Evolutionary conservation across 768 basidiomycete genomes (phyloP).

Genomic region (Phaeolepiota aurea): DNA sequence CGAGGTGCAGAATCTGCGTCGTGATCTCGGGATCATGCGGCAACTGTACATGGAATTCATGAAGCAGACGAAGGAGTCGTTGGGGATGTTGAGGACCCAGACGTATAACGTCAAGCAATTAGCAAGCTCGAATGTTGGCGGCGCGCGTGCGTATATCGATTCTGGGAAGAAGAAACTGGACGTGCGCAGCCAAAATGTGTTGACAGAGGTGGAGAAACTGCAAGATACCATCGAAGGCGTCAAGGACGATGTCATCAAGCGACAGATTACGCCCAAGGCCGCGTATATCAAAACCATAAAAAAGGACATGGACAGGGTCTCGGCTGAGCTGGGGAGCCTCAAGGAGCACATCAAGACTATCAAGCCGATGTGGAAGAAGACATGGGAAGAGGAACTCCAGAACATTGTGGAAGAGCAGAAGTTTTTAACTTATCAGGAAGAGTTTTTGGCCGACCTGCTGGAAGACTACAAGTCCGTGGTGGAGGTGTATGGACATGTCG

Average conservation of each 20-base stretch:
- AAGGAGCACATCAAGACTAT: conserved; percentile 81
- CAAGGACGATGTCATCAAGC: conserved; percentile 86
- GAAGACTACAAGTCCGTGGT: conserved; percentile 89
- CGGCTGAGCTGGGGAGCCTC: conserved; percentile 65
- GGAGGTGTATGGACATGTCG: conserved; percentile 85
- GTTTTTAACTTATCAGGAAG: conserved; percentile 87
- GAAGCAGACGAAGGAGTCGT: conserved; percentile 81
- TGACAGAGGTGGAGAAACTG: conserved; percentile 90
- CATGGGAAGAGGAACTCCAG: conserved; percentile 94
- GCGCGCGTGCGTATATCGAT: conserved; percentile 82
- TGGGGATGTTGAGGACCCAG: conserved; percentile 71
- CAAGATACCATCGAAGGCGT: conserved; percentile 86
- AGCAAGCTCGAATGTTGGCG: conserved; percentile 73
- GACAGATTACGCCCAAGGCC: conserved; percentile 78
- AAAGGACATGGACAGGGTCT: conserved; percentile 59
- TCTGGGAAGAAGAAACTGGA: conserved; percentile 92
- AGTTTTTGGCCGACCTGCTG: conserved; percentile 77
- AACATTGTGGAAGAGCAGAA: conserved; percentile 97
- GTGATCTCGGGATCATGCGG: conserved; percentile 89
- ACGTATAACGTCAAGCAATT: conserved; percentile 85
- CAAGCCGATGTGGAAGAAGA: conserved; percentile 98
- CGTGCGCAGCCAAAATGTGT: conserved; percentile 74
- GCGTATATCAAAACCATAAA: conserved; percentile 61
- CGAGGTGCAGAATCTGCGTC: conserved; percentile 88
- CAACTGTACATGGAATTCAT: conserved; percentile 94